Base-by-base conservation (phyloP, 2,329 filamentous ascomycete genomes). In the Plectosphaerella plurivora region DNA sequence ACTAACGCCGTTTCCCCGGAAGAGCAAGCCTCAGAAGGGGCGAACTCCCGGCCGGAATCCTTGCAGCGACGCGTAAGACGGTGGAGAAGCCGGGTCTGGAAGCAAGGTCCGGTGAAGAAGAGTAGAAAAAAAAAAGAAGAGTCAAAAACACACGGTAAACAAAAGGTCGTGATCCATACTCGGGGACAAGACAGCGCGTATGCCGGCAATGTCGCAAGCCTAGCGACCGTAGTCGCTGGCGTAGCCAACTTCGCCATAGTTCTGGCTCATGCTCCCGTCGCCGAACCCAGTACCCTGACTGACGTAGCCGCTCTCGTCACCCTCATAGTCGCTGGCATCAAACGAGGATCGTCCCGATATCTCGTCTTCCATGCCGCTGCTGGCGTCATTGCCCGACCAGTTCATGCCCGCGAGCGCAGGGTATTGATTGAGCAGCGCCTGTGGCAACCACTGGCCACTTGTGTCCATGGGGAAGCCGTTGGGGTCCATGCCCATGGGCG, bases 361-460 rank as follows among this genome's bases (percentile, higher is more conserved):
- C 55, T 90, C 89, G 48, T 90, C 88, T 41, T 91, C 87, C 53
- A 86, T 78, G 16, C 84, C 83, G n/a, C 87, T 80, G 42, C 86
- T 81, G 65, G 95, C 81, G 50, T 86, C 81, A 18, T 69, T 65
- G 11, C 71, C 66, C 16, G 81, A 80, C 92, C 93, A 97, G 64
- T 93, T 92, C 66, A 97, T 81, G 51, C 86, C 88, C 22, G 92
- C 91, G n/a, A 99, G 74, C 4, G 91, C 92, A 12, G 94, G 94
- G 68, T 97, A 97, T 64, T 97, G 94, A 16, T 89, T 88, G 39
- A 97, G 74, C 48, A 99, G 74, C 2, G 93, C 93, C 4, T 89
- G 89, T 2, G 94, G 94, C n/a, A 97, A 78, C 65, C 88, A 89
- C 53, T 79, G 76, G 50, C 78, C 77, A 50, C 72, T 71, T 3